Percentiles rank a stretch among this genome's conserved stretches.
These are phyloP conservation scores for Stramenopiles sp. DNA, from an alignment of 352 stramenopile species.

Conservation along the genomic window DNA sequence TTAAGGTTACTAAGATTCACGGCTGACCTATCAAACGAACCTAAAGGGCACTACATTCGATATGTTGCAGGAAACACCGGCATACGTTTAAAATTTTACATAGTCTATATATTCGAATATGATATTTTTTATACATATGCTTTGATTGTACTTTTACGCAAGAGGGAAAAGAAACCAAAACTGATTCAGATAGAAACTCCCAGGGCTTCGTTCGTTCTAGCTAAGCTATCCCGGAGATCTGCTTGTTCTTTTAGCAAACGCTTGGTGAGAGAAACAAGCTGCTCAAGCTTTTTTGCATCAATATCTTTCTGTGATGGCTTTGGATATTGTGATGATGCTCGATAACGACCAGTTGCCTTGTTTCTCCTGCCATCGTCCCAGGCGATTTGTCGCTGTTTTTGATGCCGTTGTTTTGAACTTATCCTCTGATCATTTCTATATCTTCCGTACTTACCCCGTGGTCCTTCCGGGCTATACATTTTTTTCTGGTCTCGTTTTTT, in stretches of 20 bases:
- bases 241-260: neutral
- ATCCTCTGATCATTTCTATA: neutral
- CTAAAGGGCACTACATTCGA: no score
- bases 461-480: neutral
- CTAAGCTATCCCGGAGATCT: neutral
- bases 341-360: neutral
- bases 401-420: neutral
- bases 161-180: no score
- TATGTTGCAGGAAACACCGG: no score
- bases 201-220: neutral
- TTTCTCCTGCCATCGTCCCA: neutral
- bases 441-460: neutral
- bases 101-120: no score
- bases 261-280: neutral
- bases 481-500: neutral
- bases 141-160: no score
- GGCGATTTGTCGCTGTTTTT: neutral
- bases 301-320: neutral
- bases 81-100: no score
- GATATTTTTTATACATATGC: no score
- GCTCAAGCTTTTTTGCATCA: neutral
- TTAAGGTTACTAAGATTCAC: no score
- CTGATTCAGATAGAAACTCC: no score
- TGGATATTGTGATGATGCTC: neutral
- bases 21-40: no score